A percentile compares a stretch with the other conserved stretches of the same genome.
Evolutionary conservation across 352 stramenopile genomes (phyloP).

Genomic region (Blastocystis sp.): DNA sequence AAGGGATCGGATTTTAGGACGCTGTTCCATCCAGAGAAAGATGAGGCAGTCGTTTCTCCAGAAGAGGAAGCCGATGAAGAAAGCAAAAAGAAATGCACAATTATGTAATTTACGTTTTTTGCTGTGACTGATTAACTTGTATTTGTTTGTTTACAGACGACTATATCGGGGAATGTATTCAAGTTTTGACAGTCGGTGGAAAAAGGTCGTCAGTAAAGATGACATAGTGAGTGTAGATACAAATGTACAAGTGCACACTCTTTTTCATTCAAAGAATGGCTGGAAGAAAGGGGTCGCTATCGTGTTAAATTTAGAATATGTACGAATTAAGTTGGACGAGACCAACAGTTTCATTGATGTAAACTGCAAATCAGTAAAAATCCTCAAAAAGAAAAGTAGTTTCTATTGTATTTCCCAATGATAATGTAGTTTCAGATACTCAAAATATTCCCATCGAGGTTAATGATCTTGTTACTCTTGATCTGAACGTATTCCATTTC

Average conservation of each 20-base stretch:
- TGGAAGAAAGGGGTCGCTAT: not conserved
- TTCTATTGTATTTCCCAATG: not conserved
- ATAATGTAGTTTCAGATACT: not conserved
- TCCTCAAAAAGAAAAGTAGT: constrained; percentile 52
- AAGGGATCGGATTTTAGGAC: constrained; percentile 75
- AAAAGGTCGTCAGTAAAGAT: constrained; percentile 39
- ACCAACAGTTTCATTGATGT: constrained; percentile 9
- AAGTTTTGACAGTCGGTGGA: constrained; percentile 54
- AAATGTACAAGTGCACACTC: not conserved
- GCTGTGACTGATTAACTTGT: not conserved
- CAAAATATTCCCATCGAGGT: constrained; percentile 41
- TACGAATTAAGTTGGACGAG: not conserved
- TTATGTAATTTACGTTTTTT: constrained; percentile 34
- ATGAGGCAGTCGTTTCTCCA: constrained; percentile 64
- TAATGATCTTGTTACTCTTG: constrained; percentile 33
- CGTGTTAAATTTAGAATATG: constrained; percentile 5
- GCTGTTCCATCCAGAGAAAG: constrained; percentile 71
- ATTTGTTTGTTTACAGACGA: constrained; percentile 19
- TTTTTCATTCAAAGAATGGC: not conserved
- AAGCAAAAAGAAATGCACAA: constrained; percentile 13
- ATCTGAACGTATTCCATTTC: not conserved
- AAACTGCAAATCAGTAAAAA: constrained; percentile 52
- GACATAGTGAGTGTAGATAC: not conserved
- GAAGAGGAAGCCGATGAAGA: constrained; percentile 65
- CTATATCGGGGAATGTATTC: not conserved